phyloP scores from a whole-genome alignment of 1,284 basidiomycete species.

The Anthracocystis panici-leucophaei region DNA sequence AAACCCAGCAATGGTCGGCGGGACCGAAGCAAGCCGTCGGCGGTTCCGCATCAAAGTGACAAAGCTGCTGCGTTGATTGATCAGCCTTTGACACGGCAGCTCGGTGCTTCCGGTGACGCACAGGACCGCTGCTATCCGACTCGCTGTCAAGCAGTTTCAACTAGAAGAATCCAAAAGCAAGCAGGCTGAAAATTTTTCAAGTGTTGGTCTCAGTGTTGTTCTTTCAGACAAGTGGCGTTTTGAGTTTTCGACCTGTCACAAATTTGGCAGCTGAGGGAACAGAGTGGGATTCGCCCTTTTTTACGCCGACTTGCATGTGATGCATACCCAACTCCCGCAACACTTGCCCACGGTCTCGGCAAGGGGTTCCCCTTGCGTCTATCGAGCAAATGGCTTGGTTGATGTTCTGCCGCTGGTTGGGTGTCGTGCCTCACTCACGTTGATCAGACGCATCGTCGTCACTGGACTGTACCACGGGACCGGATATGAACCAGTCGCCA shows the following conservation, averaged over 20 bases:
- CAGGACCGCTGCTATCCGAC: too few species aligned
- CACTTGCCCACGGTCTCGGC: slow-evolving; percentile 25
- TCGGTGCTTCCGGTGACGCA: too few species aligned
- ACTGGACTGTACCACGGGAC: not conserved
- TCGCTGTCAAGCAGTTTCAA: too few species aligned
- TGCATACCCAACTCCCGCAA: slow-evolving; percentile 5
- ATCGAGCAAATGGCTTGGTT: not conserved
- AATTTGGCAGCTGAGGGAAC: not conserved
- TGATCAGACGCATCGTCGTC: not conserved
- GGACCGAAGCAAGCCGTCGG: too few species aligned
- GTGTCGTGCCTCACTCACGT: not conserved
- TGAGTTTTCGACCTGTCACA: slow-evolving; percentile 18
- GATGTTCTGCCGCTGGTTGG: not conserved
- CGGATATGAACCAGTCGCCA: not conserved
- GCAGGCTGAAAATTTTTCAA: not conserved
- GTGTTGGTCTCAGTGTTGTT: slow-evolving; percentile 44
- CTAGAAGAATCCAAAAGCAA: not conserved
- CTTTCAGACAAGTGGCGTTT: slow-evolving; percentile 3
- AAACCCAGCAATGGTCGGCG: too few species aligned
- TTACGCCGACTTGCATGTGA: slow-evolving; percentile 33
- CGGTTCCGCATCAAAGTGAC: too few species aligned
- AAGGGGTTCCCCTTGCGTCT: slow-evolving; percentile 29
- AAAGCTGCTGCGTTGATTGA: too few species aligned
- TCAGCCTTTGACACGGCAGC: too few species aligned
- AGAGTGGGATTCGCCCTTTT: not conserved